Conservation (phyloP, 2,329 filamentous ascomycete species). For the Neurospora crassa region DNA sequence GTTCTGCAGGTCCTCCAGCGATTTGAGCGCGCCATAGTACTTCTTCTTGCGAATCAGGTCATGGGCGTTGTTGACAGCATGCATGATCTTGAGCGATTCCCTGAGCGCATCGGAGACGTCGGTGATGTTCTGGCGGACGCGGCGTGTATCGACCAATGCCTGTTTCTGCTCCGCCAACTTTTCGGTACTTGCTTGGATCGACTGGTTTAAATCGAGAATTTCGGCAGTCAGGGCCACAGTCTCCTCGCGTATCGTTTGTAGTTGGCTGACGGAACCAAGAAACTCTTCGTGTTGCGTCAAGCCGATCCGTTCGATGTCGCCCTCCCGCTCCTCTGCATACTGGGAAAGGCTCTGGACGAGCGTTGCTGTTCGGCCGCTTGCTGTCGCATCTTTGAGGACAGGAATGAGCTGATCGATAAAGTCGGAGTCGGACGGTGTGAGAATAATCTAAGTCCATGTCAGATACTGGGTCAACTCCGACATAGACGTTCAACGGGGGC, state of each 20-base stretch:
- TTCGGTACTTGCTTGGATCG: slow-evolving; percentile 90
- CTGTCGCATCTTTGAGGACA: slow-evolving; percentile 80
- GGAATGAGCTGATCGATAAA: slow-evolving; percentile 95
- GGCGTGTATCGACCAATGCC: slow-evolving; percentile 81
- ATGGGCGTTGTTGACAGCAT: slow-evolving; percentile 88
- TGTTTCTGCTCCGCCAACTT: slow-evolving; percentile 92
- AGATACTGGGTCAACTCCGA: background rate
- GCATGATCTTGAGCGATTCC: slow-evolving; percentile 84
- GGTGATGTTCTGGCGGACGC: slow-evolving; percentile 89
- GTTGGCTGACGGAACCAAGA: slow-evolving; percentile 81
- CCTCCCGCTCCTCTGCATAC: slow-evolving; percentile 78
- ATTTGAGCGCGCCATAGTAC: slow-evolving; percentile 89
- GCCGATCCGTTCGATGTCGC: slow-evolving; percentile 88
- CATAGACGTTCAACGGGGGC: background rate
- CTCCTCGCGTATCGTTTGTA: slow-evolving; percentile 85
- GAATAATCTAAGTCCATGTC: slow-evolving; percentile 59
- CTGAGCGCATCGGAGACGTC: slow-evolving; percentile 82
- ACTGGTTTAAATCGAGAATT: slow-evolving; percentile 86
- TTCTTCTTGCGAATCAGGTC: slow-evolving; percentile 87
- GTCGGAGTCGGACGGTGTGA: slow-evolving; percentile 83
- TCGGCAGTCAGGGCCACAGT: slow-evolving; percentile 83
- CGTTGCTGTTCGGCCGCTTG: slow-evolving; percentile 60
- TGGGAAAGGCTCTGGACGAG: slow-evolving; percentile 70
- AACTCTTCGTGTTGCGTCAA: slow-evolving; percentile 97
- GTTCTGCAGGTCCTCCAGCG: slow-evolving; percentile 90